phyloP scores from a whole-genome alignment of 306 rosid species.

The Cicer pinnatifidum region DNA sequence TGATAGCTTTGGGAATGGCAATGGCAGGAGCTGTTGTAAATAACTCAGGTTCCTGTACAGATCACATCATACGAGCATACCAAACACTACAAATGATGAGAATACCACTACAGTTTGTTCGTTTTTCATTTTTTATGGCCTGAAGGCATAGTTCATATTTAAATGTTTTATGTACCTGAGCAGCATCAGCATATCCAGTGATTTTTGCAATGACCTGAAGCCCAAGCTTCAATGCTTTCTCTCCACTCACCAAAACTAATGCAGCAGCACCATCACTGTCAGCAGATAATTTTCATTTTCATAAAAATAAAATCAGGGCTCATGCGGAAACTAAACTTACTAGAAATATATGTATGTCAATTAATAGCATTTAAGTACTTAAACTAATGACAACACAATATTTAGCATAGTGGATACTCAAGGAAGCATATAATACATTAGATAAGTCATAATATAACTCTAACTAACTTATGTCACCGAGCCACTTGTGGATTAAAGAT shows the following conservation, averaged over 20 bases:
- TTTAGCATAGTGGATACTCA: conserved; percentile 18
- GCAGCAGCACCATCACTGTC: conserved; percentile 99
- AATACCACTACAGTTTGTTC: conserved; percentile 23
- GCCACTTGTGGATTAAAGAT: conserved; percentile 13
- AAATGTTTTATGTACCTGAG: conserved; percentile 68
- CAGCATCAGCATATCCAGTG: conserved; percentile 94
- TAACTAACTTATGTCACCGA: conserved; percentile 26
- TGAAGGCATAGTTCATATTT: conserved; percentile 28
- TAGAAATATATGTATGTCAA: conserved; percentile 4
- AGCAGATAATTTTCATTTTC: conserved; percentile 35
- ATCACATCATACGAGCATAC: conserved; percentile 41
- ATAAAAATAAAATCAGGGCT: conserved; percentile 20
- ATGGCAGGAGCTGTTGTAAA: conserved; percentile 97
- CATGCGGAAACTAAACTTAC: conserved; percentile 39
- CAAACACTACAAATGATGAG: conserved; percentile 10
- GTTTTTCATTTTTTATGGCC: conserved; percentile 32
- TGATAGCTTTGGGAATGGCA: conserved; percentile 93
- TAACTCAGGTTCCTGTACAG: conserved; percentile 86
- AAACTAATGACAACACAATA: conserved; percentile 36
- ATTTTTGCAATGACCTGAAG: conserved; percentile 91
- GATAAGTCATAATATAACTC: conserved; percentile 31
- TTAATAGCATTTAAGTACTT: conserved; percentile 20
- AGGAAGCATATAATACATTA: conserved; percentile 17
- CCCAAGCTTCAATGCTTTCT: conserved; percentile 82
- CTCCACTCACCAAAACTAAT: conserved; percentile 92